Conservation (phyloP, 2,329 filamentous ascomycete species). For the Metarhizium sp. region DNA sequence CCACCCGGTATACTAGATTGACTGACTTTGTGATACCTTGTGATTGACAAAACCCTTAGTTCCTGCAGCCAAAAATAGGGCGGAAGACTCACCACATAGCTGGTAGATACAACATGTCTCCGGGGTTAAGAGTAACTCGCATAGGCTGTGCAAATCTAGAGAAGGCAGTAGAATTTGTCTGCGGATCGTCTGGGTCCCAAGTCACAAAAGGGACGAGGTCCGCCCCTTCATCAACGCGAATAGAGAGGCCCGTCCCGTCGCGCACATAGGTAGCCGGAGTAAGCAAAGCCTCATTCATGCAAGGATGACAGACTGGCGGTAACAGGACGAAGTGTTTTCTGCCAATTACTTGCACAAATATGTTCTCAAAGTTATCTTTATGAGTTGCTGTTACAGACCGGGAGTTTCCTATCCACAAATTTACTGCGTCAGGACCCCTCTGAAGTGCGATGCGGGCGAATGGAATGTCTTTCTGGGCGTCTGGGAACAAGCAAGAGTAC, state of each 20-base stretch:
- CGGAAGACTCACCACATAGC: slow-evolving; percentile 56
- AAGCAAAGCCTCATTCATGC: slow-evolving; percentile 55
- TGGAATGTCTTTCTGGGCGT: slow-evolving; percentile 55
- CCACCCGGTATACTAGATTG: slow-evolving; percentile 59
- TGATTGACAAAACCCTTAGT: neutral
- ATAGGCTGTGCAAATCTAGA: slow-evolving; percentile 51
- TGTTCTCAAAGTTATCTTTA: slow-evolving; percentile 78
- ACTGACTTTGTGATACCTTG: slow-evolving; percentile 69
- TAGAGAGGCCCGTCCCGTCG: slow-evolving; percentile 14
- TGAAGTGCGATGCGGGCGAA: slow-evolving; percentile 66
- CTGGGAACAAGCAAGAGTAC: slow-evolving; percentile 52
- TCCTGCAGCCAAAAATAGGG: neutral
- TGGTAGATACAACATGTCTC: slow-evolving; percentile 76
- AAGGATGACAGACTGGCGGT: slow-evolving; percentile 60
- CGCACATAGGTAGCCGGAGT: slow-evolving; percentile 49
- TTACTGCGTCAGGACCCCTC: slow-evolving; percentile 61
- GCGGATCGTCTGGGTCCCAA: slow-evolving; percentile 62
- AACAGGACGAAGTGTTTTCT: slow-evolving; percentile 67
- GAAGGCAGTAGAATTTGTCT: slow-evolving; percentile 41
- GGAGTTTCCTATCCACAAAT: slow-evolving; percentile 74
- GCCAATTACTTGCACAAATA: slow-evolving; percentile 69
- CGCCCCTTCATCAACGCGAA: slow-evolving; percentile 24
- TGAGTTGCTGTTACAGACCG: slow-evolving; percentile 63
- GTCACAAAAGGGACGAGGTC: slow-evolving; percentile 54
- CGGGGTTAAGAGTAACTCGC: slow-evolving; percentile 58